These are phyloP conservation scores for Dendrocalamus sinicus DNA, from an alignment of 176 grass and related monocot species.

Conservation along the genomic window DNA sequence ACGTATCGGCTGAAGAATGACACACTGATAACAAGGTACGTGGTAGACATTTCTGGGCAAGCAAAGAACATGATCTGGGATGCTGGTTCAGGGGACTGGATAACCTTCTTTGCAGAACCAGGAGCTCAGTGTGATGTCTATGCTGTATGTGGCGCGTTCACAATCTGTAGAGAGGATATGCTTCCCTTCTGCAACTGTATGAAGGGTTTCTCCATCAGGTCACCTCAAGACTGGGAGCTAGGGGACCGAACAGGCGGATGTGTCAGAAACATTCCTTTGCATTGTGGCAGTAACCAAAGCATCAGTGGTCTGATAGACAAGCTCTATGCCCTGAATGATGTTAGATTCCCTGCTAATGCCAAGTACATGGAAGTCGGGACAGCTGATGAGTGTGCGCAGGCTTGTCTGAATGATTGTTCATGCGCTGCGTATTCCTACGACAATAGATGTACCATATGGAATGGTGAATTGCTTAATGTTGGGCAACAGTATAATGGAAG, in stretches of 20 bases:
- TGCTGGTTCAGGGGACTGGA: not conserved
- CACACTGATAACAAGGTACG: not conserved
- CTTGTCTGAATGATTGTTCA: slow-evolving; percentile 23
- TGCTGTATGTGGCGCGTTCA: slow-evolving; percentile 10
- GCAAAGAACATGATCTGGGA: slow-evolving; percentile 24
- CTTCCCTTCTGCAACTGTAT: slow-evolving; percentile 32
- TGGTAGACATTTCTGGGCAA: not conserved
- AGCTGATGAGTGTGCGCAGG: not conserved
- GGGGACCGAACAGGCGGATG: slow-evolving; percentile 31
- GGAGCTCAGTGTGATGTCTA: slow-evolving; percentile 9
- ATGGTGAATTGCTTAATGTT: slow-evolving; percentile 10
- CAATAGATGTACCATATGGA: slow-evolving; percentile 16
- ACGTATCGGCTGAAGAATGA: not conserved
- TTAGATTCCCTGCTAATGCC: slow-evolving; percentile 24
- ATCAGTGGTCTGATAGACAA: not conserved
- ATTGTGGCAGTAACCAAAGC: not conserved
- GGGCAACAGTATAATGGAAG: not conserved
- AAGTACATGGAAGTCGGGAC: not conserved
- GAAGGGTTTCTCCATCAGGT: slow-evolving; percentile 21
- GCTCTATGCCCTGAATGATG: not conserved
- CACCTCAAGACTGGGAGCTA: not conserved
- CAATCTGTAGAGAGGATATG: not conserved
- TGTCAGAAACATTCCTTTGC: not conserved
- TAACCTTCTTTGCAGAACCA: not conserved
- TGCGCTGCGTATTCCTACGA: slow-evolving; percentile 35